phyloP scores from a whole-genome alignment of 2,329 filamentous ascomycete genomes.

The Fusarium drepaniforme region DNA sequence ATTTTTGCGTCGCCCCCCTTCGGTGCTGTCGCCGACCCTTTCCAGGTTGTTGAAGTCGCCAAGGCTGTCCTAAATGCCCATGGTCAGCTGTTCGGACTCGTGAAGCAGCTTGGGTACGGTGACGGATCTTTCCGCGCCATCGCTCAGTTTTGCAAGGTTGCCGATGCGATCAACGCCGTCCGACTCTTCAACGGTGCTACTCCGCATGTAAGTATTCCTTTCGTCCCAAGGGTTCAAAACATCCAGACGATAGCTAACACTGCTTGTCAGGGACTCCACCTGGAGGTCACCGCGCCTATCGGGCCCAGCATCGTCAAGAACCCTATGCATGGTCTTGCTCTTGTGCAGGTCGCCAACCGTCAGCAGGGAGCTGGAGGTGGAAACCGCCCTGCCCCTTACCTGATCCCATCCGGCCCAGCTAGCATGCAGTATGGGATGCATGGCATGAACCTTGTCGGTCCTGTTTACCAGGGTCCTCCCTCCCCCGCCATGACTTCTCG shows the following conservation, averaged over 20 bases:
- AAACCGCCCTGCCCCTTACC: conserved; percentile 45
- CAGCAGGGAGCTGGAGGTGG: conserved; percentile 16
- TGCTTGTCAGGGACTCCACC: conserved; percentile 36
- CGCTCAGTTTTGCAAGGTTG: conserved; percentile 66
- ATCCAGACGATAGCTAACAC: conserved; percentile 2
- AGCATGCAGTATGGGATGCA: conserved; percentile 45
- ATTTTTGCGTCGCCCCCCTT: conserved; percentile 42
- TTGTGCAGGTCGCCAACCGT: conserved; percentile 25
- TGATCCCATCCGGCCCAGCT: conserved; percentile 48
- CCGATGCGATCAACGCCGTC: conserved; percentile 56
- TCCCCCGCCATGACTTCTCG: conserved; percentile 51
- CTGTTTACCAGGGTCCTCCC: conserved; percentile 48
- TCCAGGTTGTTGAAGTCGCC: conserved; percentile 52
- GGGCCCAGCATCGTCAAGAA: not conserved
- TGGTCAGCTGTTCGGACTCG: conserved; percentile 66
- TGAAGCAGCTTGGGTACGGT: conserved; percentile 54
- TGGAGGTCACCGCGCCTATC: conserved; percentile 35
- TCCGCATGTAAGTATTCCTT: conserved; percentile 40
- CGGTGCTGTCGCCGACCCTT: conserved; percentile 31
- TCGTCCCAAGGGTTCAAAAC: not conserved
- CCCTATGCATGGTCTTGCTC: conserved; percentile 32
- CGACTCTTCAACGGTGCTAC: conserved; percentile 48
- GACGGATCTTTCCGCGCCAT: conserved; percentile 61
- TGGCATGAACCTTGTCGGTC: conserved; percentile 45
- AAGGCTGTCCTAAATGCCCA: conserved; percentile 56